These are phyloP conservation scores for Sedum album DNA, from an alignment of 164 flowering plant species.

Conservation along the genomic window DNA sequence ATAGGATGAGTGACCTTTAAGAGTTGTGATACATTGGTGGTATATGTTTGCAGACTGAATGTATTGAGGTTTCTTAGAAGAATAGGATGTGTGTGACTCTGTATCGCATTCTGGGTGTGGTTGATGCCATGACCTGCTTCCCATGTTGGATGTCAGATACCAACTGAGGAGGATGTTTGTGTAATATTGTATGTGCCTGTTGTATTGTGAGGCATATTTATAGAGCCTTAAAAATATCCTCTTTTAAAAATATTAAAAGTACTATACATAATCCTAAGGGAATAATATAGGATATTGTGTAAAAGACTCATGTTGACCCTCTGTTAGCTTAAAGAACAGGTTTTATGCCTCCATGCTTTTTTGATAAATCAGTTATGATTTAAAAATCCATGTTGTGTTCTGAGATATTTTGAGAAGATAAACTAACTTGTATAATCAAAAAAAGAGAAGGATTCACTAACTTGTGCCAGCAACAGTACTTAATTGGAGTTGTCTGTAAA, in stretches of 20 bases:
- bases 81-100: constrained; percentile 3
- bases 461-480: not conserved
- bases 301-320: not conserved
- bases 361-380: too few species aligned
- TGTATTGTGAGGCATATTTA: not conserved
- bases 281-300: not conserved
- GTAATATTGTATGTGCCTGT: too few species aligned
- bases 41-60: constrained; percentile 1
- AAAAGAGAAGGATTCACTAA: too few species aligned
- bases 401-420: not conserved
- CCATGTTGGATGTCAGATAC: constrained; percentile 8
- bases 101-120: constrained; percentile 11
- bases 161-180: not conserved
- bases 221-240: not conserved
- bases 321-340: not conserved
- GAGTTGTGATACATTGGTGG: too few species aligned
- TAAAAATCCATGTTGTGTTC: not conserved
- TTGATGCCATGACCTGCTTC: too few species aligned
- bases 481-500: not conserved
- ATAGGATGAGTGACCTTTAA: too few species aligned
- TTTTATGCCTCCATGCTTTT: too few species aligned
- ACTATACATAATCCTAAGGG: not conserved
- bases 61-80: constrained; percentile 11
- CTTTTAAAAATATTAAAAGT: too few species aligned
- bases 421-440: too few species aligned